These are phyloP conservation scores for Diplotaxis tenuifolia DNA, from an alignment of 345 rosid species.

Conservation along the genomic window DNA sequence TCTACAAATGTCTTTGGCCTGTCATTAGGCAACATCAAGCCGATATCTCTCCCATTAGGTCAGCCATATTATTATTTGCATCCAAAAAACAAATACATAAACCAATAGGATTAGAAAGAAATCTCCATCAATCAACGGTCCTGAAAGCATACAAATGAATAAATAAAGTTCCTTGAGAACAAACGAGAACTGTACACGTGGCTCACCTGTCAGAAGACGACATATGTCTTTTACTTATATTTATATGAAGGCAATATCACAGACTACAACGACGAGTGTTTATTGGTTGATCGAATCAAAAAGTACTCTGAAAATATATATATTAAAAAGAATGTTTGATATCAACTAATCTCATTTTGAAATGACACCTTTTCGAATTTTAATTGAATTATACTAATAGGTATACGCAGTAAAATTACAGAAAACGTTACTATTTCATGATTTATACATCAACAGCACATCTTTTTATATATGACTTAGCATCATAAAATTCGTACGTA, in stretches of 20 bases:
- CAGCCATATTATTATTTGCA: conserved; percentile 23
- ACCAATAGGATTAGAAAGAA: not conserved
- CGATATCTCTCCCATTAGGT: conserved; percentile 14
- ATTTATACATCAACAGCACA: conserved; percentile 1
- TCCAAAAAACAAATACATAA: not conserved
- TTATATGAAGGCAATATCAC: not conserved
- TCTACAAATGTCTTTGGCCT: conserved; percentile 20
- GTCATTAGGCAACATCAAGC: conserved; percentile 30
- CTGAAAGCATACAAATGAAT: not conserved
- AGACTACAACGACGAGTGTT: conserved; percentile 31
- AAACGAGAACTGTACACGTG: conserved; percentile 26
- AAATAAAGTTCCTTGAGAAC: not conserved
- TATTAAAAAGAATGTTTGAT: conserved; percentile 13
- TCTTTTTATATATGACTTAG: not conserved
- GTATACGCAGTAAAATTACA: not conserved
- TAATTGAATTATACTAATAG: conserved; percentile 2
- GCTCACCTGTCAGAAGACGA: conserved; percentile 24
- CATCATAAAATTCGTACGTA: not conserved
- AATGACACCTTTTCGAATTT: not conserved
- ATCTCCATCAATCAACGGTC: conserved; percentile 38
- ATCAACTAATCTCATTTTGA: conserved; percentile 24
- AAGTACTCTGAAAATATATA: not conserved
- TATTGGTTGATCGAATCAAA: conserved; percentile 32
- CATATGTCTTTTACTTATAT: conserved; percentile 27
- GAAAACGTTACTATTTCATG: not conserved